Conservation (phyloP, 306 rosid genomes). For the Oemleria cerasiformis region DNA sequence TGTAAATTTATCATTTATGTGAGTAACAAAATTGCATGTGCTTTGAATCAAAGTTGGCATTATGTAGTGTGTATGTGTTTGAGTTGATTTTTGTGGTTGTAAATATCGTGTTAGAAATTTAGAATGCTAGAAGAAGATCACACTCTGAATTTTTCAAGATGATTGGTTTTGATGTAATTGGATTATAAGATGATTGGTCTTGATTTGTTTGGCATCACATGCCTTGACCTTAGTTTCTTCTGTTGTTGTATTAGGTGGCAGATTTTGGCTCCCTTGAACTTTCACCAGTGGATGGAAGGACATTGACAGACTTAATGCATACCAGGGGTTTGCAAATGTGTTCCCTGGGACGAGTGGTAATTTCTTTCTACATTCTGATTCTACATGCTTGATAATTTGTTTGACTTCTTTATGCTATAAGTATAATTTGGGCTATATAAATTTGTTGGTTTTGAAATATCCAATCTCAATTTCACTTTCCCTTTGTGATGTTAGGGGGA, state of each 20-base stretch:
- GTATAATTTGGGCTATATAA: neutral
- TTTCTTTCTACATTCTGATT: neutral
- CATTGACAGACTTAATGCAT: constrained; percentile 97
- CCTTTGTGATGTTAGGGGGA: constrained; percentile 59
- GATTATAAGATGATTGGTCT: constrained; percentile 11
- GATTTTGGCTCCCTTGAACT: constrained; percentile 99
- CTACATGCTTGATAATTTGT: neutral
- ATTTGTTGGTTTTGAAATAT: constrained; percentile 3
- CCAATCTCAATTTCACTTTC: constrained; percentile 14
- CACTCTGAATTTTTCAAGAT: neutral
- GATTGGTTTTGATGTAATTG: neutral
- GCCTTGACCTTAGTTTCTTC: constrained; percentile 27
- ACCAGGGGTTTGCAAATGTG: constrained; percentile 93
- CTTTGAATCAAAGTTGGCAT: neutral
- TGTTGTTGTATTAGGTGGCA: constrained; percentile 64
- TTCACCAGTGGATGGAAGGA: constrained; percentile 98
- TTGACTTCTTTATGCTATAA: neutral
- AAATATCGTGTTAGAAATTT: neutral
- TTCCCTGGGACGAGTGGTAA: constrained; percentile 91
- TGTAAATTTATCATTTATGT: neutral
- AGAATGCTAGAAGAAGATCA: too few relatives aligned
- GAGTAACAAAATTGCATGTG: neutral
- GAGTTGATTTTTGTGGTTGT: neutral
- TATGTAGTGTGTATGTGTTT: neutral
- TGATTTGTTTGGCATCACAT: constrained; percentile 8